Conservation (phyloP, 2,329 filamentous ascomycete genomes). For the Dendrostoma leiphaemia region DNA sequence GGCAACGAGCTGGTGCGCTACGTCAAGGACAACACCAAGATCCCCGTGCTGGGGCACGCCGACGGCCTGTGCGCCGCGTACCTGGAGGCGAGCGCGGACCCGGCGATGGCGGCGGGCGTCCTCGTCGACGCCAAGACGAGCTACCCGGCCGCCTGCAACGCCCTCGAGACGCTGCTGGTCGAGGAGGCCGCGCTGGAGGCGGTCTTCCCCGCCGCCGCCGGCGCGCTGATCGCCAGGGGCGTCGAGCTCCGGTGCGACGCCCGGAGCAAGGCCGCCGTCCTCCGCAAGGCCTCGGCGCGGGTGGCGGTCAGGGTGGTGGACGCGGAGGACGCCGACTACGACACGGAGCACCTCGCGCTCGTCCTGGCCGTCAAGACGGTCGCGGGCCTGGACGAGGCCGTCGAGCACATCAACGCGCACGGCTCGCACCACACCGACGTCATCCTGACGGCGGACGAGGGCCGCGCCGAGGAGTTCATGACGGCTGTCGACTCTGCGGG, state of each 20-base stretch:
- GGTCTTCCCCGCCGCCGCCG: slow-evolving; percentile 69
- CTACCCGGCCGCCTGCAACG: slow-evolving; percentile 95
- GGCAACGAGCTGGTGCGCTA: slow-evolving; percentile 87
- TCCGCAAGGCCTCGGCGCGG: slow-evolving; percentile 36
- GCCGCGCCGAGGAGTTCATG: slow-evolving; percentile 79
- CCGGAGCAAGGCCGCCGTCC: slow-evolving; percentile 62
- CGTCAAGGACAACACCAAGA: slow-evolving; percentile 87
- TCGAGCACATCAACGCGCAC: slow-evolving; percentile 87
- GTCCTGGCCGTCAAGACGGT: slow-evolving; percentile 83
- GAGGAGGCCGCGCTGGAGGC: slow-evolving; percentile 67
- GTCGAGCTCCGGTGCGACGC: slow-evolving; percentile 81
- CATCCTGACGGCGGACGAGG: slow-evolving; percentile 71
- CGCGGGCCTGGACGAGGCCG: slow-evolving; percentile 64
- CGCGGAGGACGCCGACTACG: slow-evolving; percentile 69
- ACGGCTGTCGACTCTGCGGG: slow-evolving; percentile 82
- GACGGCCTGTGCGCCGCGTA: slow-evolving; percentile 91
- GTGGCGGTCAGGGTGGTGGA: slow-evolving; percentile 55
- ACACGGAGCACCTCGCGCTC: slow-evolving; percentile 87
- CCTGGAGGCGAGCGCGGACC: slow-evolving; percentile 75
- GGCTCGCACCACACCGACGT: slow-evolving; percentile 92
- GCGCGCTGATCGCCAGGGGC: slow-evolving; percentile 70
- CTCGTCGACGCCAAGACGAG: slow-evolving; percentile 89
- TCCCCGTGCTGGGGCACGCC: slow-evolving; percentile 93
- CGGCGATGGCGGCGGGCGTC: slow-evolving; percentile 68
- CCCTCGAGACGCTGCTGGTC: slow-evolving; percentile 86